These are phyloP conservation scores for Trifolium dubium DNA, from an alignment of 306 rosid species.

Conservation along the genomic window DNA sequence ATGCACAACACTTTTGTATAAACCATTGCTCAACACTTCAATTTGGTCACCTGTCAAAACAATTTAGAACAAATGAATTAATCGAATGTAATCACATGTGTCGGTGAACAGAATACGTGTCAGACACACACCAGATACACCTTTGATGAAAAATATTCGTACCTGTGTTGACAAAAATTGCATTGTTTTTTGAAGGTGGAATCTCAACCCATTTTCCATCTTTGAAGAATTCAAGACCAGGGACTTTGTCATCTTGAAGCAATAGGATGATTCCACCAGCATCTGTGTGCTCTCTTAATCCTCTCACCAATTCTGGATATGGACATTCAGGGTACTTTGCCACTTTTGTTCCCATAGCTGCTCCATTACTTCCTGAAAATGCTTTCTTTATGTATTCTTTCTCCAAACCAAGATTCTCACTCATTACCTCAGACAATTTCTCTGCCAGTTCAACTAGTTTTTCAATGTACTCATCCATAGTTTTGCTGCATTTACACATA, in stretches of 20 bases:
- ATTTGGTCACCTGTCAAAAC: conserved; percentile 66
- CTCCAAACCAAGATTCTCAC: conserved; percentile 77
- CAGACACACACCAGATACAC: background rate
- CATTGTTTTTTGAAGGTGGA: conserved; percentile 85
- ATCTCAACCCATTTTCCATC: conserved; percentile 82
- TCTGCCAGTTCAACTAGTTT: conserved; percentile 67
- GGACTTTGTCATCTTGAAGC: conserved; percentile 87
- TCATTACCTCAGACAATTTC: conserved; percentile 69
- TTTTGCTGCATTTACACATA: conserved; percentile 56
- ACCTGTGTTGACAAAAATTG: conserved; percentile 76
- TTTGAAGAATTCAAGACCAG: conserved; percentile 70
- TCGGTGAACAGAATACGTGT: background rate
- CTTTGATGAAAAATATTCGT: background rate
- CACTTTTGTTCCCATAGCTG: conserved; percentile 85
- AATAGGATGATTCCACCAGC: conserved; percentile 93
- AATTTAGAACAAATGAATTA: background rate
- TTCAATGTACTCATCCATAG: conserved; percentile 71
- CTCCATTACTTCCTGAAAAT: conserved; percentile 64
- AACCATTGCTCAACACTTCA: conserved; percentile 69
- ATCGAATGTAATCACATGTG: background rate
- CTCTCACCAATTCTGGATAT: conserved; percentile 69
- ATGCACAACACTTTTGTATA: conserved; percentile 66
- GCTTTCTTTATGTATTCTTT: conserved; percentile 56
- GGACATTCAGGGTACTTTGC: conserved; percentile 79
- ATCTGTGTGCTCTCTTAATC: conserved; percentile 90